Percentiles rank a stretch among this genome's conserved stretches.
Evolutionary conservation across 371 early-diverging fungal species (phyloP).

Genomic region (Mortierella sp.): DNA sequence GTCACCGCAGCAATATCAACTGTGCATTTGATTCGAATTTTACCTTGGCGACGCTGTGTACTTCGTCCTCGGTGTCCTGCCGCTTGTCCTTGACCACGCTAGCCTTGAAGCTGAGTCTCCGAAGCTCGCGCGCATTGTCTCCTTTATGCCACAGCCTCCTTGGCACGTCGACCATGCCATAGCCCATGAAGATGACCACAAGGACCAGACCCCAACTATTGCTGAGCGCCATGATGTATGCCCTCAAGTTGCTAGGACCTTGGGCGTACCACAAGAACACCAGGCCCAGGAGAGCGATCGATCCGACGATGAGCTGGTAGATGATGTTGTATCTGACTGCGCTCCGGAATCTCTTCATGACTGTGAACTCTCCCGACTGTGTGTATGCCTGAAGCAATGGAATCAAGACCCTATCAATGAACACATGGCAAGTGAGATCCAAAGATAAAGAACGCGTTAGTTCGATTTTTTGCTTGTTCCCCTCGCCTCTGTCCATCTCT

Average conservation of each 20-base stretch:
- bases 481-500: background rate
- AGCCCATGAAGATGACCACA: conserved; percentile 90
- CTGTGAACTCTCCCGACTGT: conserved; percentile 87
- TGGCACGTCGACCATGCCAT: conserved; percentile 93
- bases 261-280: conserved; percentile 79
- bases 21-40: background rate
- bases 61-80: conserved; percentile 81
- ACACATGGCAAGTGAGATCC: background rate
- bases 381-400: conserved; percentile 90
- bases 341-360: conserved; percentile 71
- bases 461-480: background rate
- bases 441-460: conserved; percentile 20
- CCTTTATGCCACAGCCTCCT: conserved; percentile 86
- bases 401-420: conserved; percentile 74
- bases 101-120: conserved; percentile 78
- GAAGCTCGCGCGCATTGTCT: conserved; percentile 70
- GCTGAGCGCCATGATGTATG: conserved; percentile 91
- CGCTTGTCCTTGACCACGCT: conserved; percentile 81
- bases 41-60: conserved; percentile 77
- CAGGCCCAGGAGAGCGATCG: conserved; percentile 66
- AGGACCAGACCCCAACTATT: conserved; percentile 95
- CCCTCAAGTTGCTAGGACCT: conserved; percentile 65
- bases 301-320: conserved; percentile 81
- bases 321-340: conserved; percentile 85
- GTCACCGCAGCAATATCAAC: background rate